Percentiles rank a stretch among this genome's conserved stretches.
phyloP scores from a whole-genome alignment of 768 basidiomycete species.

The Mycena galopus region DNA sequence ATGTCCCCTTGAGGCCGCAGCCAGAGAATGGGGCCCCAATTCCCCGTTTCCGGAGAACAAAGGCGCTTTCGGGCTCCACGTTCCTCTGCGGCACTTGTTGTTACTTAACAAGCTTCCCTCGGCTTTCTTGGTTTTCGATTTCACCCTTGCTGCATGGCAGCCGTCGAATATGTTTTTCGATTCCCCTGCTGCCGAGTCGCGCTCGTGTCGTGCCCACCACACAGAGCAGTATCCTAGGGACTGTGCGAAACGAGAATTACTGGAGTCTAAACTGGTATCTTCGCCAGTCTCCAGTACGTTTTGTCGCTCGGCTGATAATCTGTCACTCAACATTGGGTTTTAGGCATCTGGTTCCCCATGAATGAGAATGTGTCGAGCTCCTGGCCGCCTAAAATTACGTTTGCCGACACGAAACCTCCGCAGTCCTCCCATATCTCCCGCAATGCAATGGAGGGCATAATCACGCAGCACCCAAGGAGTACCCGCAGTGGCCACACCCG shows the following conservation, averaged over 20 bases:
- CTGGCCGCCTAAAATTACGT: slow-evolving; percentile 33
- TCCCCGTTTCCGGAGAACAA: slow-evolving; percentile 27
- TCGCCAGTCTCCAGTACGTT: slow-evolving; percentile 14
- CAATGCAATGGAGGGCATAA: slow-evolving; percentile 25
- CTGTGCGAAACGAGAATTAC: neutral
- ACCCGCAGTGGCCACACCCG: slow-evolving; percentile 12
- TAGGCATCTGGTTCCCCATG: slow-evolving; percentile 25
- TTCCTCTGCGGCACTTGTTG: slow-evolving; percentile 10
- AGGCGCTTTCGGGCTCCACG: slow-evolving; percentile 29
- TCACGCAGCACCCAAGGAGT: slow-evolving; percentile 1
- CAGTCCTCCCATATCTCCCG: neutral
- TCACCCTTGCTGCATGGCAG: slow-evolving; percentile 11
- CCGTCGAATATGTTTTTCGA: neutral
- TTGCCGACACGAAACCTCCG: slow-evolving; percentile 1
- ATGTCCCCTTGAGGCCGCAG: slow-evolving; percentile 13
- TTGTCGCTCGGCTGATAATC: neutral
- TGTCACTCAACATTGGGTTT: neutral
- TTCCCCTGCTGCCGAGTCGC: neutral
- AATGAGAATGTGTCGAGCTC: slow-evolving; percentile 23
- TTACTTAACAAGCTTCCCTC: neutral
- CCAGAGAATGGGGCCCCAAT: slow-evolving; percentile 22
- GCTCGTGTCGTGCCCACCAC: neutral
- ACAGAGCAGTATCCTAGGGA: neutral
- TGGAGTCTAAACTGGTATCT: neutral
- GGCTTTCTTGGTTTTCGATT: neutral